Evolutionary conservation across 2,329 filamentous ascomycete genomes (phyloP).

Genomic region (Aspergillus unguis): DNA sequence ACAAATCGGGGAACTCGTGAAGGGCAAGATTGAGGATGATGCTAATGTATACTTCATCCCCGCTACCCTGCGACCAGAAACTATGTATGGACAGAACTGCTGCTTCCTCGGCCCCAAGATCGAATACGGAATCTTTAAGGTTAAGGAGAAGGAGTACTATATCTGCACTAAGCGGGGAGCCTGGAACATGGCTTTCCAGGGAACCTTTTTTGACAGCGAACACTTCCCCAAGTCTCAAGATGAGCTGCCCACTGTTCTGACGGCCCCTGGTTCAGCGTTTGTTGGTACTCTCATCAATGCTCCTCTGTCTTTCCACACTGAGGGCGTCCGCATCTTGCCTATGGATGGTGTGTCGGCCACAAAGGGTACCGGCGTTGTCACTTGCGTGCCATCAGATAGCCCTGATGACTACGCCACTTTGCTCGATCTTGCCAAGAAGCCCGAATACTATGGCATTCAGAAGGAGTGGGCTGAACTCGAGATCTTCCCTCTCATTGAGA

Average conservation of each 20-base stretch:
- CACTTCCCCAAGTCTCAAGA: slow-evolving; percentile 60
- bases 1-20: slow-evolving; percentile 66
- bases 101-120: slow-evolving; percentile 93
- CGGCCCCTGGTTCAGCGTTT: slow-evolving; percentile 73
- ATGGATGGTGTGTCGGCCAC: slow-evolving; percentile 91
- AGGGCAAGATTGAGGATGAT: slow-evolving; percentile 72
- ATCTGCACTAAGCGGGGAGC: slow-evolving; percentile 78
- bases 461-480: slow-evolving; percentile 95
- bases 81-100: slow-evolving; percentile 97
- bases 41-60: slow-evolving; percentile 86
- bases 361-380: slow-evolving; percentile 96
- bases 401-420: slow-evolving; percentile 93
- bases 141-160: slow-evolving; percentile 73
- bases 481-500: slow-evolving; percentile 84
- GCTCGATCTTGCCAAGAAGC: slow-evolving; percentile 85
- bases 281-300: slow-evolving; percentile 87
- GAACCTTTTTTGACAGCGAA: slow-evolving; percentile 62
- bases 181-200: slow-evolving; percentile 95
- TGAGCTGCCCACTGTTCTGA: slow-evolving; percentile 68
- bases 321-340: slow-evolving; percentile 82
- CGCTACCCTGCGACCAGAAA: slow-evolving; percentile 90
- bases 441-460: slow-evolving; percentile 92
- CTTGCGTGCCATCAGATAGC: slow-evolving; percentile 91
- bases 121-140: slow-evolving; percentile 83
- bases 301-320: slow-evolving; percentile 78